Evolutionary conservation across 257 asterid genomes (phyloP).

Genomic region (Solanum sejunctum): DNA sequence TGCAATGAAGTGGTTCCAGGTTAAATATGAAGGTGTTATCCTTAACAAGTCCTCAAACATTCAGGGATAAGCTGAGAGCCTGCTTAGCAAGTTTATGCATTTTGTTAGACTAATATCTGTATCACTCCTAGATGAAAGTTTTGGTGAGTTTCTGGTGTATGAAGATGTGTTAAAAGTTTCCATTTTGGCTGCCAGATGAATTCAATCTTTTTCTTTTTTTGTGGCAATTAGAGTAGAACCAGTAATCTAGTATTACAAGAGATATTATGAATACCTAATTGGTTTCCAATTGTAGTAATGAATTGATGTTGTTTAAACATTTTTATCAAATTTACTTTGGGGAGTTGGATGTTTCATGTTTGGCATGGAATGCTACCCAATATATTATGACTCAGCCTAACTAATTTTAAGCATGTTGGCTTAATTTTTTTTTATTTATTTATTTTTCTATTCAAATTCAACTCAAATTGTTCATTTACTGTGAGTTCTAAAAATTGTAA

Average conservation of each 20-base stretch:
- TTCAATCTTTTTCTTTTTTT: background rate
- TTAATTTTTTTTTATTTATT: background rate
- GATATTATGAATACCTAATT: background rate
- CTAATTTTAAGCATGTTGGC: background rate
- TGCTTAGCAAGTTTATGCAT: background rate
- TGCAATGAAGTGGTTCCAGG: constrained; percentile 76
- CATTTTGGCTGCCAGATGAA: background rate
- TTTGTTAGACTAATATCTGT: constrained; percentile 1
- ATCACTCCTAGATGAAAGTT: background rate
- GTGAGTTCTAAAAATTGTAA: background rate
- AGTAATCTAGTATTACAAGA: background rate
- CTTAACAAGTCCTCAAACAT: constrained; percentile 60
- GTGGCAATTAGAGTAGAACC: background rate
- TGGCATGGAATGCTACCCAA: background rate
- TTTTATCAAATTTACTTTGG: background rate
- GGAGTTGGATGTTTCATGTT: background rate
- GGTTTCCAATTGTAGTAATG: background rate
- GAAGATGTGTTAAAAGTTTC: background rate
- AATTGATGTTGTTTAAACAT: background rate
- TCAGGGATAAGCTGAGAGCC: background rate
- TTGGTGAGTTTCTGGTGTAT: background rate
- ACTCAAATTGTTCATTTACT: background rate
- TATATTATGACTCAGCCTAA: background rate
- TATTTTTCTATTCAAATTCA: background rate
- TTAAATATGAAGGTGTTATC: constrained; percentile 69